Evolutionary conservation across 2,329 filamentous ascomycete species (phyloP).

Genomic region (Rachicladosporium sp.): DNA sequence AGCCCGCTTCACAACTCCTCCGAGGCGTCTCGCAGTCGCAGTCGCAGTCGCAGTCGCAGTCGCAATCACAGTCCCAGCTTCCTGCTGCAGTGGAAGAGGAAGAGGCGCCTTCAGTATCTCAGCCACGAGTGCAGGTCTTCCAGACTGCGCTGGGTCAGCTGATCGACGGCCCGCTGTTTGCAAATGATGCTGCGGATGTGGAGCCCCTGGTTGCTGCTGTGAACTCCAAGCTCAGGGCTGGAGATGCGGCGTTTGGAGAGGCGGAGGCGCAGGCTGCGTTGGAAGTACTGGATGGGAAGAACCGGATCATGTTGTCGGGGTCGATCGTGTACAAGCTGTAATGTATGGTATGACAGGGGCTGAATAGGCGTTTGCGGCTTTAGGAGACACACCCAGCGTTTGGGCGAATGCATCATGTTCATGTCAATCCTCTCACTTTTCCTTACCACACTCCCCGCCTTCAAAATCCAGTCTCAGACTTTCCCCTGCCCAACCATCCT

Average conservation of each 20-base stretch:
- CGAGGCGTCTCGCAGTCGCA: conserved; percentile 41
- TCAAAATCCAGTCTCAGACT: too few species aligned
- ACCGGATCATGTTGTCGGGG: conserved; percentile 67
- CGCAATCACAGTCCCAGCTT: neutral
- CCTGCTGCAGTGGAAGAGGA: too few species aligned
- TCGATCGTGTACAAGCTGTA: conserved; percentile 40
- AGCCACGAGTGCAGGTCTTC: conserved; percentile 58
- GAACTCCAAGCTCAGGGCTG: conserved; percentile 56
- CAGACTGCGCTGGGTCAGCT: conserved; percentile 70
- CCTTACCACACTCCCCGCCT: too few species aligned
- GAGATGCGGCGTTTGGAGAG: conserved; percentile 49
- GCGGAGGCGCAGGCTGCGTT: conserved; percentile 67
- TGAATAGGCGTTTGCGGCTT: too few species aligned
- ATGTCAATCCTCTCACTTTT: too few species aligned
- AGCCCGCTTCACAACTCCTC: conserved; percentile 60
- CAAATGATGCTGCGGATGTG: conserved; percentile 70
- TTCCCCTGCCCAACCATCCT: conserved; percentile 44
- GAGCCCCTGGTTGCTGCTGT: conserved; percentile 65
- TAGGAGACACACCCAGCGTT: too few species aligned
- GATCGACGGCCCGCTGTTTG: conserved; percentile 68
- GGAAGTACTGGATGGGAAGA: conserved; percentile 65
- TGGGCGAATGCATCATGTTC: too few species aligned
- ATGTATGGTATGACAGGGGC: conserved; percentile 1
- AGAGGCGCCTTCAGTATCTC: conserved; percentile 38
- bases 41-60: conserved; percentile 15